A percentile compares a stretch with the other conserved stretches of the same genome.
phyloP scores from a whole-genome alignment of 257 asterid genomes.

The Solanum ossicruentum region DNA sequence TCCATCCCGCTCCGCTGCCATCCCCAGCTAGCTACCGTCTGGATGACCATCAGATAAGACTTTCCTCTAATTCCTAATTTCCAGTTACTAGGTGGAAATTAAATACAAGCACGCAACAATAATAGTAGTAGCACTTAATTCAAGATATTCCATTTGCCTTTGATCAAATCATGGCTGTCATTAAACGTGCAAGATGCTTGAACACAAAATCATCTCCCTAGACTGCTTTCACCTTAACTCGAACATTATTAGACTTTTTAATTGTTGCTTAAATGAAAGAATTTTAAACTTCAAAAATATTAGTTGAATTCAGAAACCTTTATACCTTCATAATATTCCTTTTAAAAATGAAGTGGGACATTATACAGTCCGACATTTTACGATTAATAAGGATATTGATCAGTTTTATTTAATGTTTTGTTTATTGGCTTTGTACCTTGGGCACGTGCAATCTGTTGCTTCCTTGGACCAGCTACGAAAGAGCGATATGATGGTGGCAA shows the following conservation, averaged over 20 bases:
- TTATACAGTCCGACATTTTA: not conserved
- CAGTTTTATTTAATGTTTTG: not conserved
- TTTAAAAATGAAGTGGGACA: not conserved
- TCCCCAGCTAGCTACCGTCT: not conserved
- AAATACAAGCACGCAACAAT: not conserved
- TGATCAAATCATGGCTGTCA: not conserved
- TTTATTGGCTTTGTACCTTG: not conserved
- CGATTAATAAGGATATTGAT: not conserved
- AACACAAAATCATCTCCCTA: not conserved
- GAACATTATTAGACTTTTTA: not conserved
- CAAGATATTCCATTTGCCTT: not conserved
- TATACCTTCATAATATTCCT: not conserved
- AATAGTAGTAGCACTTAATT: not conserved
- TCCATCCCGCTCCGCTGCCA: too few species aligned
- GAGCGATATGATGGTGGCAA: slow-evolving; percentile 9
- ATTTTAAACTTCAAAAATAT: not conserved
- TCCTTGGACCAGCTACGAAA: not conserved
- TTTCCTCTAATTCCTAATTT: not conserved
- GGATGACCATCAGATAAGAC: not conserved
- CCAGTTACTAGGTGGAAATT: not conserved
- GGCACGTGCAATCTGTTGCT: slow-evolving; percentile 9
- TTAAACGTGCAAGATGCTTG: not conserved
- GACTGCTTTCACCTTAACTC: not conserved
- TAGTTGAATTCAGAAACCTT: not conserved
- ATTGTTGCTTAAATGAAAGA: not conserved